These are phyloP conservation scores for Globisporangium iwayamae DNA, from an alignment of 352 stramenopile species.

Conservation along the genomic window DNA sequence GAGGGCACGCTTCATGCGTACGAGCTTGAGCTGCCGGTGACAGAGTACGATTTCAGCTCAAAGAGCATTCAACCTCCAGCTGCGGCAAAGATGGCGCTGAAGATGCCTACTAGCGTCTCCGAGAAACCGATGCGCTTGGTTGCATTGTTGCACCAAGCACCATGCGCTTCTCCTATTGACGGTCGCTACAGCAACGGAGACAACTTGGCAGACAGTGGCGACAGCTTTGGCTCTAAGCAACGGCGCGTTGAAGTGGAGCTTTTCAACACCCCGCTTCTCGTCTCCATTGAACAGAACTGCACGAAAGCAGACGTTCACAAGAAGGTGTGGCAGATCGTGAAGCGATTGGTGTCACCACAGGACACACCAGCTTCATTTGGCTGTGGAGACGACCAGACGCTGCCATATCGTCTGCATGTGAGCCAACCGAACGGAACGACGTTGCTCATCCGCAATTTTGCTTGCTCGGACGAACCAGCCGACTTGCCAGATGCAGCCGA, in stretches of 20 bases:
- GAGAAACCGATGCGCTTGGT: constrained; percentile 63
- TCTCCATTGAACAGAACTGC: constrained; percentile 57
- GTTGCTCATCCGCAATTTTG: constrained; percentile 46
- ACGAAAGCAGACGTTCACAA: constrained; percentile 71
- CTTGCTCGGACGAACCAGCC: constrained; percentile 39
- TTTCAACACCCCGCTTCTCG: constrained; percentile 69
- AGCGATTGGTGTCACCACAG: constrained; percentile 55
- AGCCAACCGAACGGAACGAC: constrained; percentile 42
- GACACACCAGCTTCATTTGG: constrained; percentile 26
- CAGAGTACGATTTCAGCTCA: constrained; percentile 68
- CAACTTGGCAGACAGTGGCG: constrained; percentile 27
- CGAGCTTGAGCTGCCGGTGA: constrained; percentile 77
- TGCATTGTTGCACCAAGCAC: constrained; percentile 66
- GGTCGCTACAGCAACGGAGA: constrained; percentile 25
- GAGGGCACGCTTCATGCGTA: constrained; percentile 80
- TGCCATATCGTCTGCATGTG: constrained; percentile 72
- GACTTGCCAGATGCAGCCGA: constrained; percentile 34
- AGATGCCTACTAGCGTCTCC: constrained; percentile 1
- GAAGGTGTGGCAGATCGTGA: constrained; percentile 80
- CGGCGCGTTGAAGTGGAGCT: constrained; percentile 71
- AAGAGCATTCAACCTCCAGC: constrained; percentile 39
- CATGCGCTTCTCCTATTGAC: constrained; percentile 54
- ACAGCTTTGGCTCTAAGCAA: constrained; percentile 43
- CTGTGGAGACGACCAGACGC: constrained; percentile 27
- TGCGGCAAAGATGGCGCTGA: constrained; percentile 23